A percentile compares a stretch with the other conserved stretches of the same genome.
These are phyloP conservation scores for Wickerhamiella pararugosa DNA, from an alignment of 1,139 yeast species.

Conservation along the genomic window DNA sequence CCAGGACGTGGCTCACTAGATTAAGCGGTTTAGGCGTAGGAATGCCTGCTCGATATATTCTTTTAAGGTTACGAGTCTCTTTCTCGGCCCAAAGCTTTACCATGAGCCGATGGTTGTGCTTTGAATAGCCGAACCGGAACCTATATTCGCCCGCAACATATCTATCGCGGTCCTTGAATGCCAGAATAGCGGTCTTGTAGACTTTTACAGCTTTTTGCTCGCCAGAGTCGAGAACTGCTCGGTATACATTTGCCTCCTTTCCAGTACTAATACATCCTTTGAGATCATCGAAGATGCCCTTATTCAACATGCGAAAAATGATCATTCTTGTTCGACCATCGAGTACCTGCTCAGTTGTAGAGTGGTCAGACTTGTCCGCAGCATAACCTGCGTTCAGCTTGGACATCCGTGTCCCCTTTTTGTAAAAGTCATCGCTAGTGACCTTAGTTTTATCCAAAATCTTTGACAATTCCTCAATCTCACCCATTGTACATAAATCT, in stretches of 20 bases:
- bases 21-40: constrained; percentile 90
- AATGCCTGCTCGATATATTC: constrained; percentile 63
- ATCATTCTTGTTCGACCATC: constrained; percentile 89
- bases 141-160: constrained; percentile 95
- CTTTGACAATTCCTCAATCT: constrained; percentile 7
- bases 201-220: constrained; percentile 65
- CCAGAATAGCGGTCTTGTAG: constrained; percentile 88
- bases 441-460: constrained; percentile 13
- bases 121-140: constrained; percentile 68
- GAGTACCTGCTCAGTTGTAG: constrained; percentile 90
- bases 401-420: constrained; percentile 22
- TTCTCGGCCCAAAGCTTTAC: constrained; percentile 98
- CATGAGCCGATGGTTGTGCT: constrained; percentile 93
- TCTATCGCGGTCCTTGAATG: constrained; percentile 88
- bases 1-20: constrained; percentile 75
- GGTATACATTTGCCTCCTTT: constrained; percentile 95
- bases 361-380: constrained; percentile 76
- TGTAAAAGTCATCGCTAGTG: constrained; percentile 19
- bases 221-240: constrained; percentile 60
- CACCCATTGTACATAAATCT: not conserved
- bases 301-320: constrained; percentile 63
- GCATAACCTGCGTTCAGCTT: constrained; percentile 19
- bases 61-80: constrained; percentile 80
- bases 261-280: constrained; percentile 96
- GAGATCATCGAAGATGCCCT: constrained; percentile 69